Conservation (phyloP, 2,329 filamentous ascomycete species). For the Leptographium galeiforme region DNA sequence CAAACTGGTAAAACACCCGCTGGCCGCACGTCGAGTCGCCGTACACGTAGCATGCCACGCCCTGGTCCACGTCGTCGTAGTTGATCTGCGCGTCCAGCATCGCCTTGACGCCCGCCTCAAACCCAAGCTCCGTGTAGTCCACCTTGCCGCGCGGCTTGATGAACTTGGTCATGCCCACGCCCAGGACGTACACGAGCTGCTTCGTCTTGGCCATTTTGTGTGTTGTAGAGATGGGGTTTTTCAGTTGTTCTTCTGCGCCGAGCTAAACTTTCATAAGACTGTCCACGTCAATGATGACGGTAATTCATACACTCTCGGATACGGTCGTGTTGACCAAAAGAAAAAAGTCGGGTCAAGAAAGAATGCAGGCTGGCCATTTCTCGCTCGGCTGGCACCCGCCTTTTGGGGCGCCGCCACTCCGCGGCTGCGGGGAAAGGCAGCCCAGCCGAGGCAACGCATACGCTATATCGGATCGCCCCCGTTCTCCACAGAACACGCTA, state of each 20-base stretch:
- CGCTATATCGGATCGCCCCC: not conserved
- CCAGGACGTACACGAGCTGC: conserved; percentile 67
- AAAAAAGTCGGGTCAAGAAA: too few species aligned
- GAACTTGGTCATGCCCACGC: conserved; percentile 98
- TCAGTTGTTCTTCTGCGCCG: too few species aligned
- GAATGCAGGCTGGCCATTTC: not conserved
- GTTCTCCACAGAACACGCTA: too few species aligned
- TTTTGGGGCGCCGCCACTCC: not conserved
- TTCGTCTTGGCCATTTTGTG: conserved; percentile 33
- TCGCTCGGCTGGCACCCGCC: too few species aligned
- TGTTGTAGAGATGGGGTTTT: too few species aligned
- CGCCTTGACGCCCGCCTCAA: conserved; percentile 82
- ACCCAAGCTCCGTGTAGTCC: conserved; percentile 88
- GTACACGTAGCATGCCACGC: conserved; percentile 95
- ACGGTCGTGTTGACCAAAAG: too few species aligned
- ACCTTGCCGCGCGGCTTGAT: conserved; percentile 92
- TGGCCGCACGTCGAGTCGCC: conserved; percentile 91
- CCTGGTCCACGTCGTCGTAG: conserved; percentile 93
- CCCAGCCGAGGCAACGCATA: not conserved
- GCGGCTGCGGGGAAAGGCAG: not conserved
- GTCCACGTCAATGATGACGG: too few species aligned
- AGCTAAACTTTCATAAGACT: too few species aligned
- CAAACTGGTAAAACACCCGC: conserved; percentile 97
- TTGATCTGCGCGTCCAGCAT: conserved; percentile 78
- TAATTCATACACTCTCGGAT: too few species aligned